These are phyloP conservation scores for Neurospora sp. DNA, from an alignment of 495 filamentous ascomycete genomes.

Conservation along the genomic window DNA sequence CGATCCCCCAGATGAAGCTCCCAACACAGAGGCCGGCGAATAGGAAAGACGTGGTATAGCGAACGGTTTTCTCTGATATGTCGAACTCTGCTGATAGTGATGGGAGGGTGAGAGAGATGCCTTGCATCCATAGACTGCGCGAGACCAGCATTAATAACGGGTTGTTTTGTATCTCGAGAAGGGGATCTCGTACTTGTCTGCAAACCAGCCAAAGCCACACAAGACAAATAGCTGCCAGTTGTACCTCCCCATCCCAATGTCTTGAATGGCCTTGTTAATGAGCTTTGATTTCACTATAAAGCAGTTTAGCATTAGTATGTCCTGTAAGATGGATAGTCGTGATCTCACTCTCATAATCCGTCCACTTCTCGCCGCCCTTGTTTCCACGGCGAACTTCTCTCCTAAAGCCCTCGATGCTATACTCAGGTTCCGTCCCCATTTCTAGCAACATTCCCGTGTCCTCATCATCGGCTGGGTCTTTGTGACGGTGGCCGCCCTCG, in stretches of 20 bases:
- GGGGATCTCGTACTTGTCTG: conserved; percentile 38
- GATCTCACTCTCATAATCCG: conserved; percentile 40
- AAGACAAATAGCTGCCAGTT: conserved; percentile 78
- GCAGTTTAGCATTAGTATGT: conserved; percentile 6
- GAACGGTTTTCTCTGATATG: conserved; percentile 38
- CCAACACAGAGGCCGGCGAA: conserved; percentile 58
- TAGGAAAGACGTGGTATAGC: conserved; percentile 42
- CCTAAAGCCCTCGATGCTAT: conserved; percentile 41
- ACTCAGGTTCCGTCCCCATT: conserved; percentile 30
- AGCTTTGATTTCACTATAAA: conserved; percentile 45
- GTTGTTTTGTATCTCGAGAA: neutral
- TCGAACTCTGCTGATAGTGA: conserved; percentile 59
- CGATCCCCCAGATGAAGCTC: conserved; percentile 73
- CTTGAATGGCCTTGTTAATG: conserved; percentile 67
- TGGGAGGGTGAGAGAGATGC: conserved; percentile 65
- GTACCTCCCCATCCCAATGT: conserved; percentile 82
- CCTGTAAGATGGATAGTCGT: neutral
- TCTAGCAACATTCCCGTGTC: conserved; percentile 26
- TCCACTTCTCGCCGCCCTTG: conserved; percentile 27
- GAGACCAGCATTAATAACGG: neutral
- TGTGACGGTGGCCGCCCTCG: conserved; percentile 14
- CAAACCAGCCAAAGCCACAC: conserved; percentile 70
- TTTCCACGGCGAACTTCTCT: conserved; percentile 33
- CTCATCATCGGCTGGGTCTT: conserved; percentile 26
- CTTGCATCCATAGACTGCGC: conserved; percentile 44